Evolutionary conservation across 768 basidiomycete species (phyloP), one percentile per base, ranked within the genome.

Genomic region (Chlorophyllum brunneum): DNA sequence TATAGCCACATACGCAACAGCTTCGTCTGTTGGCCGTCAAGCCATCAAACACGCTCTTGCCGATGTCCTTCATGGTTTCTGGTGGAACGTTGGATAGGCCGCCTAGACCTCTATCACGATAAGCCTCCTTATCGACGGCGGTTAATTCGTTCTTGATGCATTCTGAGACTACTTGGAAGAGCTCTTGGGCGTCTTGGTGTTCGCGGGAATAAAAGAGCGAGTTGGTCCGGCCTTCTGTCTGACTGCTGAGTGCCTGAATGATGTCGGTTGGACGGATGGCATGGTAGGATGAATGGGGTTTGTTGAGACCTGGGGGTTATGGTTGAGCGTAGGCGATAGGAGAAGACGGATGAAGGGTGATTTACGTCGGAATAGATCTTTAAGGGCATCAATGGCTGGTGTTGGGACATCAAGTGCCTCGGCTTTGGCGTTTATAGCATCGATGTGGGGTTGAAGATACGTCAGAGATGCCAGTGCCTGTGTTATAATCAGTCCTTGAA

Each of bases 111-210:
- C 83, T 77, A 62, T 92, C 85, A 36, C 83, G 75, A 38, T 75
- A 71, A 2, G 80, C 79, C 64, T 95, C 92, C 39, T 76, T 78
- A 50, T 86, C 83, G 1, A 97, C 79, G 1, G 85, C 79, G 2
- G 70, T 63, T n/a, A 84, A 76, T 65, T 98, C 95, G 55, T 85
- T 86, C 69, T 92, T 92, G 59, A 98, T 77, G 47, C 85, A 88
- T 65, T 95, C 93, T 1, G 93, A 88, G 7, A 98, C 73, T 27
- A 98, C 83, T 59, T 95, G 87, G 71, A 97, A 98, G n/a, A 98
- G 78, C 64, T 98, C 95, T 63, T 98, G 95, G 4, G 95, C 95
- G 65, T 98, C 95, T 70, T 98, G 95, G 65, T 98, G 95, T 64
- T 97, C 93, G 10, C 92, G 85, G 1, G 92, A 92, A 58, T 83